Percentiles rank a stretch among this genome's conserved stretches.
These are phyloP conservation scores for Globisporangium orthogonon DNA, from an alignment of 352 stramenopile species.

Conservation along the genomic window DNA sequence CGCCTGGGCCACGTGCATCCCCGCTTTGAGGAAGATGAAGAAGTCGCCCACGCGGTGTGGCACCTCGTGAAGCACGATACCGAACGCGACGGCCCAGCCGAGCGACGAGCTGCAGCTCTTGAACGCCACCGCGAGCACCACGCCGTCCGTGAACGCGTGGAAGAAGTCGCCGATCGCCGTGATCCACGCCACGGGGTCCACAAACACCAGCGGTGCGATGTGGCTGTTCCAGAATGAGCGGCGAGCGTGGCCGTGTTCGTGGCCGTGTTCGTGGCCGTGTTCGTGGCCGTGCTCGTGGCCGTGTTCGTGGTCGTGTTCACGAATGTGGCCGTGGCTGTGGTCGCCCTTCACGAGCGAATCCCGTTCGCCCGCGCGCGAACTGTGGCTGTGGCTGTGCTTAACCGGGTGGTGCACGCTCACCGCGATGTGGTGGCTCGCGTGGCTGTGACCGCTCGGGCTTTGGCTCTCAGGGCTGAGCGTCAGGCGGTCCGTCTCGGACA, in stretches of 20 bases:
- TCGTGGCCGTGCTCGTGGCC: neutral
- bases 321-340: neutral
- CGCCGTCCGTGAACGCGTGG: constrained; percentile 19
- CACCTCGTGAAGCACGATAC: constrained; percentile 20
- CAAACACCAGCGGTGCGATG: constrained; percentile 5
- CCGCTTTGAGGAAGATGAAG: constrained; percentile 20
- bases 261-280: constrained; percentile 3
- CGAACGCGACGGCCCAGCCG: constrained; percentile 16
- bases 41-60: constrained; percentile 19
- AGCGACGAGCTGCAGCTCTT: constrained; percentile 18
- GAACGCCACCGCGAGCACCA: constrained; percentile 18
- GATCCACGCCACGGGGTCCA: constrained; percentile 20
- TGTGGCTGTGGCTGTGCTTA: neutral
- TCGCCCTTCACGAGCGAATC: too few species aligned
- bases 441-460: constrained; percentile 12
- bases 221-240: constrained; percentile 6
- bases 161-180: constrained; percentile 20
- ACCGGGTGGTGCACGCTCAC: constrained; percentile 2
- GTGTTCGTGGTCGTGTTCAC: too few species aligned
- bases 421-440: constrained; percentile 12
- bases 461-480: constrained; percentile 11
- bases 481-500: constrained; percentile 1
- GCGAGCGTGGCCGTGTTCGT: constrained; percentile 2
- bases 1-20: constrained; percentile 17
- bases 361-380: too few species aligned